phyloP scores from a whole-genome alignment of 768 basidiomycete species.

The Pleurotus sapidus region DNA sequence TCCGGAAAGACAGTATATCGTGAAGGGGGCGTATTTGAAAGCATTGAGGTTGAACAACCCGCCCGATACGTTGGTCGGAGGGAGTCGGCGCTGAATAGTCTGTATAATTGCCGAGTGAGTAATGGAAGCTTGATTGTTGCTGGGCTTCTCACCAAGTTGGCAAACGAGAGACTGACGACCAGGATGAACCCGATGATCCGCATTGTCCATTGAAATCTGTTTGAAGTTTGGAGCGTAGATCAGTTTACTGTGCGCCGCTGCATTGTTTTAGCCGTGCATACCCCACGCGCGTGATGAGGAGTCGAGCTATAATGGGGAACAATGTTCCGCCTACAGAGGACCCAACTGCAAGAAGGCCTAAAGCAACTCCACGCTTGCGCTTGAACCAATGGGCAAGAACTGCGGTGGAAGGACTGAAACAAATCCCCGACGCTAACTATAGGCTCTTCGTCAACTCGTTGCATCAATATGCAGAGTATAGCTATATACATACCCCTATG shows the following conservation, averaged over 20 bases:
- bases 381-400: slow-evolving; percentile 76
- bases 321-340: slow-evolving; percentile 68
- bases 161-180: slow-evolving; percentile 43
- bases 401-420: slow-evolving; percentile 61
- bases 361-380: slow-evolving; percentile 52
- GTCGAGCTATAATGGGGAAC: slow-evolving; percentile 60
- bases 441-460: background rate
- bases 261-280: slow-evolving; percentile 14
- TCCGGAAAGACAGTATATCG: slow-evolving; percentile 55
- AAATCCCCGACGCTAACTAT: slow-evolving; percentile 48
- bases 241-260: background rate
- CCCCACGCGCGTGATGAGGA: slow-evolving; percentile 48
- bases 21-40: slow-evolving; percentile 51
- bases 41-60: slow-evolving; percentile 55
- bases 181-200: slow-evolving; percentile 67
- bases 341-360: slow-evolving; percentile 64
- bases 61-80: slow-evolving; percentile 48
- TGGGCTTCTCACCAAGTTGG: slow-evolving; percentile 42
- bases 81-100: slow-evolving; percentile 50
- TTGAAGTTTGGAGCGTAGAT: background rate
- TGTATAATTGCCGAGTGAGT: slow-evolving; percentile 8
- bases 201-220: slow-evolving; percentile 78
- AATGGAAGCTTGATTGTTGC: no score
- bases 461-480: slow-evolving; percentile 15
- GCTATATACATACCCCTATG: slow-evolving; percentile 46